Evolutionary conservation across 1,284 basidiomycete genomes (phyloP).

Genomic region (Cystobasidiaceae sp.): DNA sequence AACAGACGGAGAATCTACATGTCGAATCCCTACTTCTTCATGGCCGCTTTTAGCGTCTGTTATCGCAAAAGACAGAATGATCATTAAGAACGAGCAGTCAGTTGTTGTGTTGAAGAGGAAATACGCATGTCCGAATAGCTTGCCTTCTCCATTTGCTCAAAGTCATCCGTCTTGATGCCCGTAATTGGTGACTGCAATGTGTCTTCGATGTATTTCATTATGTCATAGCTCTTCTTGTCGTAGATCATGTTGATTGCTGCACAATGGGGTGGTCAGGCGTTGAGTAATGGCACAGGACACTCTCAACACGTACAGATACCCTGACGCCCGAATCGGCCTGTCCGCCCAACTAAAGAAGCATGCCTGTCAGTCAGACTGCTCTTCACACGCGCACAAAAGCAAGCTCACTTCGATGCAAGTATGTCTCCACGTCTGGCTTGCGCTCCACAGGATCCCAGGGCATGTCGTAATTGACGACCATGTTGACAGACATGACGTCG

Average conservation of each 20-base stretch:
- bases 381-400: constrained; percentile 27
- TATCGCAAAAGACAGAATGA: background rate
- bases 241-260: constrained; percentile 86
- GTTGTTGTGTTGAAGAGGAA: too few species aligned
- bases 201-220: constrained; percentile 79
- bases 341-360: constrained; percentile 79
- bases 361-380: too few species aligned
- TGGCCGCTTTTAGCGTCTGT: constrained; percentile 29
- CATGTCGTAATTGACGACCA: constrained; percentile 83
- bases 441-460: constrained; percentile 62
- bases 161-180: constrained; percentile 72
- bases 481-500: constrained; percentile 97
- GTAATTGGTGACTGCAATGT: constrained; percentile 68
- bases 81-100: background rate
- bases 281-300: background rate
- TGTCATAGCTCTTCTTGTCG: constrained; percentile 71
- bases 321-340: constrained; percentile 89
- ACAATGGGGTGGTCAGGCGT: background rate
- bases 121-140: background rate
- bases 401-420: constrained; percentile 92
- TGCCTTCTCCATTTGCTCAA: constrained; percentile 85
- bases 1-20: too few species aligned
- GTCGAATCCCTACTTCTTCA: constrained; percentile 19
- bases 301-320: constrained; percentile 57
- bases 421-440: constrained; percentile 86